Conservation (phyloP, 2,329 filamentous ascomycete genomes). For the Neonectria hederae region DNA sequence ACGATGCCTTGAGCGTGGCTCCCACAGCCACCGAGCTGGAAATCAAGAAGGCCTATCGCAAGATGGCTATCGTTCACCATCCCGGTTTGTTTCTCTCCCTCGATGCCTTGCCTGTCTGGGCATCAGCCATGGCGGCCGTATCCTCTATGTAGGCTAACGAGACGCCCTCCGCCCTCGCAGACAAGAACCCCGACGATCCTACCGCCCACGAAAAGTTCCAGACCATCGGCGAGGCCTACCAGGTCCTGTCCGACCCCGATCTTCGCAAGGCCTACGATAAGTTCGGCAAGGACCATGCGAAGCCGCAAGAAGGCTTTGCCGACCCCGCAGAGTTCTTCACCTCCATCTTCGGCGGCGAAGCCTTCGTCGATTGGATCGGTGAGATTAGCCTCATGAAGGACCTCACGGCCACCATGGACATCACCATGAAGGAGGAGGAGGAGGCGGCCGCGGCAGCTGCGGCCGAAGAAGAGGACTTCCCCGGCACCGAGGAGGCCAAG, state of each 20-base stretch:
- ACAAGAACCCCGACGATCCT: conserved; percentile 98
- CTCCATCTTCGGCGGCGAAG: conserved; percentile 97
- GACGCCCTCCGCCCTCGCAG: conserved; percentile 53
- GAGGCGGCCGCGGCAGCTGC: conserved; percentile 59
- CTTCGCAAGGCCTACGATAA: conserved; percentile 95
- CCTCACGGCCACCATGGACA: conserved; percentile 97
- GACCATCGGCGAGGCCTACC: conserved; percentile 78
- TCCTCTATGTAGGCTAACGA: conserved; percentile 9
- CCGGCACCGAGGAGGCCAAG: conserved; percentile 65
- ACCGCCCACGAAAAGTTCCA: conserved; percentile 95
- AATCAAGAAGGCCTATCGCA: conserved; percentile 97
- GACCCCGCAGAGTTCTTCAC: conserved; percentile 98
- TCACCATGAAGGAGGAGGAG: conserved; percentile 84
- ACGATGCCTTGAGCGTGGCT: conserved; percentile 85
- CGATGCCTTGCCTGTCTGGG: not conserved
- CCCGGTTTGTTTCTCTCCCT: conserved; percentile 66
- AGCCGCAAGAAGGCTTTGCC: conserved; percentile 90
- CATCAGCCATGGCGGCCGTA: not conserved
- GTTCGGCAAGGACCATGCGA: conserved; percentile 93
- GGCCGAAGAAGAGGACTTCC: conserved; percentile 62
- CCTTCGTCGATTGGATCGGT: conserved; percentile 95
- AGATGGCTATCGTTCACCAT: conserved; percentile 92
- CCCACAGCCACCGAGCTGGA: conserved; percentile 88
- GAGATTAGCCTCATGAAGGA: conserved; percentile 99
- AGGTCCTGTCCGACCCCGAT: conserved; percentile 87